Conservation (phyloP, 2,329 filamentous ascomycete species). For the Calonectria leucothoes region DNA sequence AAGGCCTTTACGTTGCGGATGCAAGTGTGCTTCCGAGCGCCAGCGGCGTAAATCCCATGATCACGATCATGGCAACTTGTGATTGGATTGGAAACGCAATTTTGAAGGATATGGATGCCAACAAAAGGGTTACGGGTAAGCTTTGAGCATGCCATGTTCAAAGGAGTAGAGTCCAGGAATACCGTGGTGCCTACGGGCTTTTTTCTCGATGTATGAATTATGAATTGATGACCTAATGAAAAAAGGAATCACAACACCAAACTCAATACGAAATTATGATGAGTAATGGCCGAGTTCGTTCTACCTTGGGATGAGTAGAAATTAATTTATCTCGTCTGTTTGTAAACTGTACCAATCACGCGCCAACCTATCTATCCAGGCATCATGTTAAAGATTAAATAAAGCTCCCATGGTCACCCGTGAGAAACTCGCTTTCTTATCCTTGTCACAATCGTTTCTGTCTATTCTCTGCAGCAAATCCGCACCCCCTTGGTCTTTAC, state of each 20-base stretch:
- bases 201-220: too few species aligned
- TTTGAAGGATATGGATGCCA: background rate
- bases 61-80: constrained; percentile 75
- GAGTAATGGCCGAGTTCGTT: too few species aligned
- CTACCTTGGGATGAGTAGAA: too few species aligned
- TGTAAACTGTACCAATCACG: too few species aligned
- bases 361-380: too few species aligned
- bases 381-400: too few species aligned
- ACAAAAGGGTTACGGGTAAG: background rate
- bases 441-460: background rate
- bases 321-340: too few species aligned
- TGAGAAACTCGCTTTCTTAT: too few species aligned
- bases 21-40: constrained; percentile 77
- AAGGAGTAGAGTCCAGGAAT: background rate
- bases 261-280: too few species aligned
- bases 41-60: constrained; percentile 80
- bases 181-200: background rate
- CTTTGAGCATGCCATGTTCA: background rate
- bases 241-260: too few species aligned
- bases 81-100: constrained; percentile 46
- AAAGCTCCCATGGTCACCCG: too few species aligned
- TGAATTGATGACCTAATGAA: too few species aligned
- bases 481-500: background rate
- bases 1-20: constrained; percentile 73
- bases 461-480: background rate